phyloP scores from a whole-genome alignment of 352 stramenopile genomes.

The Lagenidium giganteum region DNA sequence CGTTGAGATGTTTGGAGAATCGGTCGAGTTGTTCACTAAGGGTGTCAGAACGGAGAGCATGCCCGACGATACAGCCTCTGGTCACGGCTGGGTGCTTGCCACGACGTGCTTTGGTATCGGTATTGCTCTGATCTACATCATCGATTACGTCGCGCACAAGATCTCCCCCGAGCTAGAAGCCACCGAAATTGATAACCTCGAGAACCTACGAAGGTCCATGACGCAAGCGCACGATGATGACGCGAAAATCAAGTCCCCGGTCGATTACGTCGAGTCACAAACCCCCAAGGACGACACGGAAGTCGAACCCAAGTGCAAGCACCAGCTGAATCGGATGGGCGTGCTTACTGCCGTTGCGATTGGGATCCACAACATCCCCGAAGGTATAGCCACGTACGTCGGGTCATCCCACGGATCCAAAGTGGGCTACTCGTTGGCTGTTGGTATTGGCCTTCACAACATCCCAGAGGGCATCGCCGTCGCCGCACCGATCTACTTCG shows the following conservation, averaged over 20 bases:
- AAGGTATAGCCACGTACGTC: conserved; percentile 95
- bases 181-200: conserved; percentile 29
- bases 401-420: conserved; percentile 84
- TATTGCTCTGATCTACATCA: conserved; percentile 52
- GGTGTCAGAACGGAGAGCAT: conserved; percentile 29
- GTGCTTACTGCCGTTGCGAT: conserved; percentile 89
- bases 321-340: conserved; percentile 78
- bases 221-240: background rate
- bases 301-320: conserved; percentile 31
- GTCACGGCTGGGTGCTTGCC: conserved; percentile 68
- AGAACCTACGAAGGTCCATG: conserved; percentile 27
- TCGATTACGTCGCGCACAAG: conserved; percentile 37
- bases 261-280: conserved; percentile 26
- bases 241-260: conserved; percentile 6
- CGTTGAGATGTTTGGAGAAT: conserved; percentile 50
- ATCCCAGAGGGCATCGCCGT: conserved; percentile 96
- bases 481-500: conserved; percentile 95
- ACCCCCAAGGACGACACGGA: conserved; percentile 28
- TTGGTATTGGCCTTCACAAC: conserved; percentile 96
- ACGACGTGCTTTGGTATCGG: conserved; percentile 86
- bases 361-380: conserved; percentile 93
- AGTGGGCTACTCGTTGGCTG: conserved; percentile 88
- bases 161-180: conserved; percentile 19
- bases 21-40: conserved; percentile 24
- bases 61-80: conserved; percentile 21